Evolutionary conservation across 306 rosid genomes (phyloP).

Genomic region (Cicer pinnatifidum): DNA sequence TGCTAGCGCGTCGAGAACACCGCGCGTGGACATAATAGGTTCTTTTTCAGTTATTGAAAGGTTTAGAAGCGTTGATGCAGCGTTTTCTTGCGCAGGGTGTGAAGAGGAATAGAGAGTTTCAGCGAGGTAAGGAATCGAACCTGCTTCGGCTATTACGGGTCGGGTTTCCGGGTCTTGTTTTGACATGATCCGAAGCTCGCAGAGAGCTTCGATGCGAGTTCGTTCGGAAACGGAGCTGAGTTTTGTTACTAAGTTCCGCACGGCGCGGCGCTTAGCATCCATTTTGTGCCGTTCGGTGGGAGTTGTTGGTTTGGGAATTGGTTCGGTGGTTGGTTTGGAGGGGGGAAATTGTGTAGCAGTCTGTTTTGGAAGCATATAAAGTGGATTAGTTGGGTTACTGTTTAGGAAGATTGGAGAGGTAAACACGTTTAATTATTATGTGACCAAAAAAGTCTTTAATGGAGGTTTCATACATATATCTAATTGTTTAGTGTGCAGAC

Average conservation of each 20-base stretch:
- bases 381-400: neutral
- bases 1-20: constrained; percentile 82
- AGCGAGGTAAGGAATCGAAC: constrained; percentile 72
- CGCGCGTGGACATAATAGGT: constrained; percentile 73
- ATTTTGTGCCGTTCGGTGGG: constrained; percentile 31
- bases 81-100: constrained; percentile 71
- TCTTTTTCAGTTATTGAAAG: constrained; percentile 73
- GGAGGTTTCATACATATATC: neutral
- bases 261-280: constrained; percentile 65
- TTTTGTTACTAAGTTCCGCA: constrained; percentile 56
- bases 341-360: neutral
- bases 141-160: constrained; percentile 71
- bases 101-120: constrained; percentile 77
- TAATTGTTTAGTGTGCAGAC: too few relatives aligned
- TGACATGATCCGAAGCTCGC: constrained; percentile 68
- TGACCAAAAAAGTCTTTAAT: neutral
- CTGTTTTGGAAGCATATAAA: neutral
- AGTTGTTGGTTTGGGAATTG: neutral
- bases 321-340: constrained; percentile 17
- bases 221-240: constrained; percentile 86
- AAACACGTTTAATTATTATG: constrained; percentile 6
- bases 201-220: constrained; percentile 63
- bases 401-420: neutral
- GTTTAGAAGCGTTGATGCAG: constrained; percentile 86
- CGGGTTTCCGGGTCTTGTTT: constrained; percentile 75